phyloP scores from a whole-genome alignment of 495 filamentous ascomycete genomes.

The Penicillium dipodomyicola region DNA sequence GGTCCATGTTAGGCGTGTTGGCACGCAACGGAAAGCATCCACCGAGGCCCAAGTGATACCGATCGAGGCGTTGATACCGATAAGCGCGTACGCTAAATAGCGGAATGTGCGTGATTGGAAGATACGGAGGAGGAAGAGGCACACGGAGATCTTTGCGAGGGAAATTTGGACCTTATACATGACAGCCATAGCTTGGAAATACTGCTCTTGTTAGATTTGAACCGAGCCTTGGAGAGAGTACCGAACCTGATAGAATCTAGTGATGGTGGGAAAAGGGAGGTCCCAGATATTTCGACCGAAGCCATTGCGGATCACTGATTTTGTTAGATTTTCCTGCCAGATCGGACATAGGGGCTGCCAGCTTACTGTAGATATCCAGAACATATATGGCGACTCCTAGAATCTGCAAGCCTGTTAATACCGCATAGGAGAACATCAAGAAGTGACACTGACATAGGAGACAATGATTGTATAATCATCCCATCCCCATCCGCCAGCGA shows the following conservation, averaged over 20 bases:
- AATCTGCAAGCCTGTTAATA: constrained; percentile 15
- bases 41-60: constrained; percentile 32
- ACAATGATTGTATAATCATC: constrained; percentile 33
- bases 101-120: constrained; percentile 38
- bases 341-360: not conserved
- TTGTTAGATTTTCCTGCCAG: constrained; percentile 6
- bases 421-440: too few relatives aligned
- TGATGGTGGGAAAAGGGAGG: constrained; percentile 24
- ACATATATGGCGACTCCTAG: constrained; percentile 23
- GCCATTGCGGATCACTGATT: constrained; percentile 27
- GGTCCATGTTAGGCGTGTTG: constrained; percentile 34
- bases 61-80: constrained; percentile 32
- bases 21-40: constrained; percentile 36
- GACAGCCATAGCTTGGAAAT: constrained; percentile 30
- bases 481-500: constrained; percentile 35
- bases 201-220: constrained; percentile 11
- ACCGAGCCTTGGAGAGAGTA: not conserved
- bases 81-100: constrained; percentile 30
- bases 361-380: constrained; percentile 22
- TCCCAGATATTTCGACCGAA: constrained; percentile 37
- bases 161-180: constrained; percentile 38
- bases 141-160: constrained; percentile 51
- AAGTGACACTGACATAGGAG: constrained; percentile 22
- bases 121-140: constrained; percentile 46
- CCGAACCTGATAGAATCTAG: constrained; percentile 25